These are phyloP conservation scores for Euphrasia confusa DNA, from an alignment of 257 asterid genomes.

Conservation along the genomic window DNA sequence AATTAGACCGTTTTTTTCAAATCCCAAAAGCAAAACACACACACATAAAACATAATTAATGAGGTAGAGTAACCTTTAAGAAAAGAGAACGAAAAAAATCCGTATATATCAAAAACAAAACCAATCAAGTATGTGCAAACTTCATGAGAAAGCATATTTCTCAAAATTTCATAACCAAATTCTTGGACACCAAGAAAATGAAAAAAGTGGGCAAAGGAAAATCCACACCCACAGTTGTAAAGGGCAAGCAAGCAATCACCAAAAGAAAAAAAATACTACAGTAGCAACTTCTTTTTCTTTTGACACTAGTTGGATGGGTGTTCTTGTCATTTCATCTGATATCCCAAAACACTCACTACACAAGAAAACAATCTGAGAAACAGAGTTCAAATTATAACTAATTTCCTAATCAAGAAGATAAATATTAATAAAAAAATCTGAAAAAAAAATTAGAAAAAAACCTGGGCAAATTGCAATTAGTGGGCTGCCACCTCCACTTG, in stretches of 20 bases:
- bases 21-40: neutral
- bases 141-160: slow-evolving; percentile 6
- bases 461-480: slow-evolving; percentile 88
- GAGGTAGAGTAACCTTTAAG: neutral
- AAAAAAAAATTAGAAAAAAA: slow-evolving; percentile 11
- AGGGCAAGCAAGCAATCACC: slow-evolving; percentile 8
- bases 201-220: neutral
- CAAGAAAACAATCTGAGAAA: neutral
- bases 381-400: slow-evolving; percentile 2
- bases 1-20: no score
- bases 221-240: neutral
- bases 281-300: no score
- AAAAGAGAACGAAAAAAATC: neutral
- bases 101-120: neutral
- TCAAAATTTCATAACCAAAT: neutral
- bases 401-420: neutral
- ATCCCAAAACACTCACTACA: neutral
- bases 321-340: no score
- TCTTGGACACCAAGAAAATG: neutral
- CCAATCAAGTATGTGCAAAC: neutral
- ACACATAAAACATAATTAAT: neutral
- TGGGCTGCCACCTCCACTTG: slow-evolving; percentile 99
- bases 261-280: neutral
- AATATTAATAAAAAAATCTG: neutral
- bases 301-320: neutral